Base-by-base conservation (phyloP, 306 rosid species). In the Trichosanthes truncata region DNA sequence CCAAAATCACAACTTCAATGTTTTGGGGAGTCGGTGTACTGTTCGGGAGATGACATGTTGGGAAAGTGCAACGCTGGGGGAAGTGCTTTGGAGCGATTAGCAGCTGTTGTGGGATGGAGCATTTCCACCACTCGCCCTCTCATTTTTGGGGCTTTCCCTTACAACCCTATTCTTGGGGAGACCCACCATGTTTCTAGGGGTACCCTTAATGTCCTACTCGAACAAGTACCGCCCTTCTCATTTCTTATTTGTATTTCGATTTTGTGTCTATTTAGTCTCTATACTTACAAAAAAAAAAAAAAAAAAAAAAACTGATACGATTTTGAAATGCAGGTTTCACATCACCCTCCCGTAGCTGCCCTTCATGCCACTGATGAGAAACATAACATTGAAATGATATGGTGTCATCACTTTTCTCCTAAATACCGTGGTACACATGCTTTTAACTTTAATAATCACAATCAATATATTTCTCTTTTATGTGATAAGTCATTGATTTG, bases 1-100 rank as follows among this genome's bases (percentile, higher is more conserved):
- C 97, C 98, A 26, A 94, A 92, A 82, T 94, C 98, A 36, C 91
- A 89, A 9, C 95, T 94, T 35, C 98, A 94, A 63, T 84, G 89
- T 82, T 87, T 79, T 13, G 97, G 98, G 0, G 98, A 94, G 81
- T 66, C 89, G 2, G 88, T 90, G 51, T 94, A 92, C 31, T 78
- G 89, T 81, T 74, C 80, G 38, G 52, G 76, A 18, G 77, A 55
- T 4, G 90, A 94, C 78, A 67, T 92, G 88, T 53, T 94, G 41
- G 85, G 80, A 9, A 83, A 69, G 35, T 92, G 97, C 84, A 91
- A 89, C 84, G 82, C 15, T 7, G 86, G 76, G 0, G 63, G 80
- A 56, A 88, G 25, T 80, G 87, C 92, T 0, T 10, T 81, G 26
- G 98, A 92, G 2, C 84, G 98, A 80, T 68, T 94, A 73, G 80